Base-by-base conservation (phyloP, 495 filamentous ascomycete genomes). In the Penicillium parvum region DNA sequence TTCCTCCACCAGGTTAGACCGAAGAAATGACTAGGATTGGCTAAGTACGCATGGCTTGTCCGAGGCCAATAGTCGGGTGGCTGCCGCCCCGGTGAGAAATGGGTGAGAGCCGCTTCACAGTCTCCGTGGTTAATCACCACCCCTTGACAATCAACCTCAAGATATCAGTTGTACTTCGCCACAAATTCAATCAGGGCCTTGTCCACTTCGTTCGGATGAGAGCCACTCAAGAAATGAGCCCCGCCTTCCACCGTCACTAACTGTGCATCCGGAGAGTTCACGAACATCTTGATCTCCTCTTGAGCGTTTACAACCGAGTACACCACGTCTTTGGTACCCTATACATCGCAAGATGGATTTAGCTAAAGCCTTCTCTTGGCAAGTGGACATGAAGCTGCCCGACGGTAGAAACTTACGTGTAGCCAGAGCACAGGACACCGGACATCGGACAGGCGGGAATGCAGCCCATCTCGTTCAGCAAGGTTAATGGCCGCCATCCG, bases 381-480 rank as follows among this genome's bases (percentile, higher is more conserved):
- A 15, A 30, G 8, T 30, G 28, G 11, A 4, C 23, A 10, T 33
- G 1, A 2, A n/a, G 15, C 17, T 14, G 7, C 12, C n/a, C n/a
- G n/a, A n/a, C n/a, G n/a, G n/a, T n/a, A 10, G 14, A 1, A 11
- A 64, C 68, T 57, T 40, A 78, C 78, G 53, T 85, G 81, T 32
- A 84, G 40, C 81, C 80, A 85, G 27, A 74, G 59, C 3, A 84
- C 75, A 1, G 81, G 80, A 46, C 80, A 84, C 33, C 45, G 60
- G 12, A 84, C 60, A 60, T 84, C 75, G 9, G 62, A 55, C 7
- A 84, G 43, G 26, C 81, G 57, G 3, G 64, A 50, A 32, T 73
- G 66, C 36, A 85, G 61, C 8, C 76, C 74, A 50, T 81, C 81
- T 11, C 81, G 55, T 41, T 79, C 76, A 11, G 69, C 47, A 12